Base-by-base conservation (phyloP, 345 rosid genomes). In the Acer campestre region DNA sequence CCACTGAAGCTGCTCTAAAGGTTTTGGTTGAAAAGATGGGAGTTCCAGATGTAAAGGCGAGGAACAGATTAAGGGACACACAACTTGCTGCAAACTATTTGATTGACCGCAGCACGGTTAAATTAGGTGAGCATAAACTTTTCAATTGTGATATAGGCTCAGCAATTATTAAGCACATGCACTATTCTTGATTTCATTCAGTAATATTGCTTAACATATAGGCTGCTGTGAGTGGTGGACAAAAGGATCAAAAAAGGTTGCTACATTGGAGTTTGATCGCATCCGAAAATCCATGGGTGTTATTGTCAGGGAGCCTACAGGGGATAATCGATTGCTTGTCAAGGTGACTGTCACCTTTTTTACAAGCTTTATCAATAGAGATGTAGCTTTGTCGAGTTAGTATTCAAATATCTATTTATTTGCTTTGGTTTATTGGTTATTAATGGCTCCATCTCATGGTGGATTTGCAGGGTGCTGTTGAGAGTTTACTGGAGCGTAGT, bases 11-110 rank as follows among this genome's bases (percentile, higher is more conserved):
- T 63, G 98, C 98, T 64, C 86, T 95, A 62, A 95, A 91, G 82
- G 97, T 95, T 80, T 88, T 93, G 82, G 97, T 91, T 66, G 98
- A 93, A 81, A 93, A 93, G 80, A 95, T 95, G 97, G 96, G 97
- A 27, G 86, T 89, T 53, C 94, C 94, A 0, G 89, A 88, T 80
- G 80, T 82, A 71, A 88, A 87, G 82, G 84, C 72, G 46, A 82
- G 87, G 82, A 89, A 79, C 80, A 90, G 82, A 80, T 80, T 84
- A 48, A 87, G 85, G 17, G 87, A 85, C 63, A 62, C 84, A 38
- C 84, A 89, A 74, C 84, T 90, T 78, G 86, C 85, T 82, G 78
- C 85, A 38, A 91, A 83, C 83, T 85, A 87, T 82, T 85, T 90
- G 89, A 85, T 89, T 56, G 92, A 88, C 75, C 70, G 86, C 74